These are phyloP conservation scores for Suillus sp. DNA, from an alignment of 768 basidiomycete genomes.

Conservation along the genomic window DNA sequence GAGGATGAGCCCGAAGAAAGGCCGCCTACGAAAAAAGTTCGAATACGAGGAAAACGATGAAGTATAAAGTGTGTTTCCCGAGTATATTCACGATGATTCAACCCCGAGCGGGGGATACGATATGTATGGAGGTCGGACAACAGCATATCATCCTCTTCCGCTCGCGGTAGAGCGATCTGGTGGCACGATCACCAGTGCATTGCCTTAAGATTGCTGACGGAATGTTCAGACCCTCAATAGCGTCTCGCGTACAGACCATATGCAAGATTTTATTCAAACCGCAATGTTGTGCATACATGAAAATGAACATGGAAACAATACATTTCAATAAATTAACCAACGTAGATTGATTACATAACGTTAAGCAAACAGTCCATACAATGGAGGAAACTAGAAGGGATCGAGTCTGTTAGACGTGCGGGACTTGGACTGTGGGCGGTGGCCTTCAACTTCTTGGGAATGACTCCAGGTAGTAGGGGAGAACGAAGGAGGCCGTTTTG, in stretches of 20 bases:
- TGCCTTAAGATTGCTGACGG: neutral
- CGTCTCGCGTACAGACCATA: neutral
- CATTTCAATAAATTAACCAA: neutral
- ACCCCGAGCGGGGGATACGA: neutral
- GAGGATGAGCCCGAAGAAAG: slow-evolving; percentile 49
- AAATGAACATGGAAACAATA: neutral
- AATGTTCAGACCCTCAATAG: neutral
- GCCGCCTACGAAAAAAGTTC: slow-evolving; percentile 58
- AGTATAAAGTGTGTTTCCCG: slow-evolving; percentile 10
- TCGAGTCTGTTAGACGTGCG: neutral
- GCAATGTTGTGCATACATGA: neutral
- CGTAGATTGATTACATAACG: neutral
- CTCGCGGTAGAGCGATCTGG: neutral
- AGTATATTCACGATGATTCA: neutral
- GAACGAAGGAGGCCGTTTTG: neutral
- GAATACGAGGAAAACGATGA: slow-evolving; percentile 50
- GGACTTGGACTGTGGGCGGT: neutral
- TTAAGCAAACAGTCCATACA: neutral
- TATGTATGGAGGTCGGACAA: neutral
- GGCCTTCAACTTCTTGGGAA: neutral
- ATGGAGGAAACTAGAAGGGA: neutral
- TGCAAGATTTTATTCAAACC: neutral
- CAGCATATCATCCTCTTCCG: neutral
- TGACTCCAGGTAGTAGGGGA: neutral
- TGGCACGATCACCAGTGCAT: neutral